Conservation (phyloP, 768 basidiomycete species). For the Saitozyma sp. region DNA sequence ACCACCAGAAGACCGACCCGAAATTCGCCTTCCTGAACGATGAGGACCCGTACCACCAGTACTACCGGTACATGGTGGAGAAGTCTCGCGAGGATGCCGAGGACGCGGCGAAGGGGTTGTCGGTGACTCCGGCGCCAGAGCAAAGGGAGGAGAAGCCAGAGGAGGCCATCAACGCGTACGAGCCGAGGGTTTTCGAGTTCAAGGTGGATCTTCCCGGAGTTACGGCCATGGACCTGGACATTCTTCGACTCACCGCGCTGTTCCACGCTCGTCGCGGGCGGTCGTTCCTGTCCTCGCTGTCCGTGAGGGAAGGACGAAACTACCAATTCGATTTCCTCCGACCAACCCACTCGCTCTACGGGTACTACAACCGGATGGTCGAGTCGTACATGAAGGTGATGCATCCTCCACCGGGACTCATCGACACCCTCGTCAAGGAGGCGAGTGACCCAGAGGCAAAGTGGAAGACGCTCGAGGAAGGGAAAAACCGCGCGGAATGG, state of each 20-base stretch:
- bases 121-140: constrained; percentile 21
- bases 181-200: constrained; percentile 77
- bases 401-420: constrained; percentile 72
- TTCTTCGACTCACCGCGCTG: constrained; percentile 91
- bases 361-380: constrained; percentile 94
- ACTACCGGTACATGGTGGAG: constrained; percentile 90
- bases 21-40: constrained; percentile 99
- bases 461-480: constrained; percentile 76
- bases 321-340: constrained; percentile 97
- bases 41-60: constrained; percentile 95
- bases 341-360: constrained; percentile 92
- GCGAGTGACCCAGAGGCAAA: constrained; percentile 66
- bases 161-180: constrained; percentile 59
- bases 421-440: constrained; percentile 66
- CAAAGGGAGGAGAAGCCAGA: constrained; percentile 24
- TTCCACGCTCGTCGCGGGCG: constrained; percentile 91
- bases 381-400: constrained; percentile 93
- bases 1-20: constrained; percentile 91
- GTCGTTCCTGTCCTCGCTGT: constrained; percentile 78
- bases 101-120: constrained; percentile 32
- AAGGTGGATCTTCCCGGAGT: constrained; percentile 83
- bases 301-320: constrained; percentile 85
- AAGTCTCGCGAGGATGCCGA: constrained; percentile 62
- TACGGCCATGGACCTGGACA: constrained; percentile 89
- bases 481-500: constrained; percentile 80